Evolutionary conservation across 208 protist genomes (phyloP).

Genomic region (Crithidia expoeki): DNA sequence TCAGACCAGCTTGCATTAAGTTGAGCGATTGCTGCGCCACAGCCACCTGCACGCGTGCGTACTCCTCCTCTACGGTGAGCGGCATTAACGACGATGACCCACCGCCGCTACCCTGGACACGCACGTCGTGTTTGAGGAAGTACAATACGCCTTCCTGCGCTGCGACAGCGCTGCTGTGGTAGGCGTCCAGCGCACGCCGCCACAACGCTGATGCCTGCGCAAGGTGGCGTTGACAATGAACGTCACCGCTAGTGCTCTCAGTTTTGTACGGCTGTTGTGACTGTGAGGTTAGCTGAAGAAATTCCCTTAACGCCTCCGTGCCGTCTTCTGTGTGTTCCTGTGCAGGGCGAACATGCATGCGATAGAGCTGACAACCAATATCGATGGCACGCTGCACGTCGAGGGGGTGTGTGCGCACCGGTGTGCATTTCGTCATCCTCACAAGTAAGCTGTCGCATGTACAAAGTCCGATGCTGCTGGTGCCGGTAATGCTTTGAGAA

Average conservation of each 20-base stretch:
- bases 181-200: constrained; percentile 16
- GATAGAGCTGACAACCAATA: constrained; percentile 15
- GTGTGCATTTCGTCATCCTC: constrained; percentile 6
- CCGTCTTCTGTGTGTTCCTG: constrained; percentile 40
- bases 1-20: background rate
- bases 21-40: background rate
- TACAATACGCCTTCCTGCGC: constrained; percentile 32
- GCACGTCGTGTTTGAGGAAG: constrained; percentile 17
- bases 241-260: background rate
- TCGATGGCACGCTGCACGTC: constrained; percentile 27
- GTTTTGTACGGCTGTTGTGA: background rate
- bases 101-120: background rate
- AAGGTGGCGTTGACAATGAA: background rate
- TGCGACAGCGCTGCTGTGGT: constrained; percentile 19
- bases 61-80: constrained; percentile 11
- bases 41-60: constrained; percentile 15
- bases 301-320: constrained; percentile 26
- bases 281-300: background rate
- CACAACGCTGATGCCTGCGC: background rate
- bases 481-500: too few relatives aligned
- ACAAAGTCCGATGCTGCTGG: too few relatives aligned
- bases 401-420: constrained; percentile 24
- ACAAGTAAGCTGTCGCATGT: constrained; percentile 4
- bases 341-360: constrained; percentile 18
- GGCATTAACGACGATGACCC: constrained; percentile 5